Conservation (phyloP, 1,284 basidiomycete species). For the Puccinia sorghi region DNA sequence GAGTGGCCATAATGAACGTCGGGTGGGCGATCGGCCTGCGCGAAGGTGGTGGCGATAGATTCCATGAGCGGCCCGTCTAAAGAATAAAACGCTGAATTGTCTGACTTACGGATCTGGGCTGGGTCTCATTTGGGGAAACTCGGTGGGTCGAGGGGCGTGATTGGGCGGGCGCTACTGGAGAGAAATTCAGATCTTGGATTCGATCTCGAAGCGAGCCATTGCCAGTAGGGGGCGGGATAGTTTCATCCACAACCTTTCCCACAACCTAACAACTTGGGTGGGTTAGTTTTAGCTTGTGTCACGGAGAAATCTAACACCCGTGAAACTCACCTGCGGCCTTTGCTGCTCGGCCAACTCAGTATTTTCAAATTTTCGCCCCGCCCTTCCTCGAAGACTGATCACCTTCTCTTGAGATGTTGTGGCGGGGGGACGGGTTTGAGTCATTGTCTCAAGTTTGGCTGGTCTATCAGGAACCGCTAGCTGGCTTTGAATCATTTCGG, state of each 20-base stretch:
- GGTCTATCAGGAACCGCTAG: not conserved
- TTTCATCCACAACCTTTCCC: not conserved
- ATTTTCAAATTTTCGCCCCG: slow-evolving; percentile 14
- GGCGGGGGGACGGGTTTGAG: not conserved
- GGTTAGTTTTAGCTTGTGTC: slow-evolving; percentile 4
- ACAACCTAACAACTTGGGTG: not conserved
- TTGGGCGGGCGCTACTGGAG: not conserved
- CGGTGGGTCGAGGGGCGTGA: not conserved
- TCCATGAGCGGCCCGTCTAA: not conserved
- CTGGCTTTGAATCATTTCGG: not conserved
- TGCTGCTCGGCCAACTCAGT: slow-evolving; percentile 1
- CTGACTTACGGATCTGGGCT: not conserved
- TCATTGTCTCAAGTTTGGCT: not conserved
- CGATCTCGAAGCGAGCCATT: slow-evolving; percentile 45
- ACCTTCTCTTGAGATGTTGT: slow-evolving; percentile 16
- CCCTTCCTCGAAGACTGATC: slow-evolving; percentile 47
- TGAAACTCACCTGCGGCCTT: not conserved
- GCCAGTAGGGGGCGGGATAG: not conserved
- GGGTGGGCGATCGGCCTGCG: not conserved
- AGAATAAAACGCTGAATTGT: not conserved
- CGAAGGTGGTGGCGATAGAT: not conserved
- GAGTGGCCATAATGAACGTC: not conserved
- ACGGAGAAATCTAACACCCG: not conserved
- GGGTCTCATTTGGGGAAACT: not conserved
- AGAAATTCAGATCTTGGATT: slow-evolving; percentile 44